phyloP scores from a whole-genome alignment of 2,329 filamentous ascomycete genomes.

The Xenoacremonium recifei region DNA sequence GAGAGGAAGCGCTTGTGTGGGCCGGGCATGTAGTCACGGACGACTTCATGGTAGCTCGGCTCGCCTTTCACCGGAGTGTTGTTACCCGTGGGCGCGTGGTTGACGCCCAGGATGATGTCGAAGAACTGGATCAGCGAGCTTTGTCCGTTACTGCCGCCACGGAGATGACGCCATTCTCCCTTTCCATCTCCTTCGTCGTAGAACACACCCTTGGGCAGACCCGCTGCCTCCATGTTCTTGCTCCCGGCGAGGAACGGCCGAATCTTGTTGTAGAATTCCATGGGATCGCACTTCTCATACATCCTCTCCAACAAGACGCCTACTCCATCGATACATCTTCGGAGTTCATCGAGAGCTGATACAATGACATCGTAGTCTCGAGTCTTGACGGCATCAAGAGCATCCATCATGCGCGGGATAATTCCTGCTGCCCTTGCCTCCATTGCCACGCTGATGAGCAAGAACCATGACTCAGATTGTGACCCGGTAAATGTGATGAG shows the following conservation, averaged over 20 bases:
- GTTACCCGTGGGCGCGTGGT: conserved; percentile 57
- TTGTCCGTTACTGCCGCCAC: conserved; percentile 93
- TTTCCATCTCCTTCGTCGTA: conserved; percentile 73
- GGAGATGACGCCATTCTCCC: conserved; percentile 70
- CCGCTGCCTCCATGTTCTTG: conserved; percentile 86
- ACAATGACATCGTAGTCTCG: conserved; percentile 61
- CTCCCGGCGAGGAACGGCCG: conserved; percentile 86
- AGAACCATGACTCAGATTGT: conserved; percentile 92
- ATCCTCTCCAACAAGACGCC: conserved; percentile 71
- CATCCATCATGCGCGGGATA: conserved; percentile 74
- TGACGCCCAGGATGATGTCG: conserved; percentile 80
- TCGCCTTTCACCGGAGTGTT: conserved; percentile 18
- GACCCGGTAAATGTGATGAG: conserved; percentile 86
- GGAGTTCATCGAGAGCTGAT: conserved; percentile 62
- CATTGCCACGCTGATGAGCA: conserved; percentile 84
- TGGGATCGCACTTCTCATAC: conserved; percentile 85
- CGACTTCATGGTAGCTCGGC: conserved; percentile 57
- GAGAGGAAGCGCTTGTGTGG: conserved; percentile 77
- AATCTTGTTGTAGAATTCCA: conserved; percentile 86
- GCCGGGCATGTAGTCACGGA: conserved; percentile 88
- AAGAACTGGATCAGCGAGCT: conserved; percentile 92
- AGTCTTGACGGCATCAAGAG: conserved; percentile 65
- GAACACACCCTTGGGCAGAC: conserved; percentile 77
- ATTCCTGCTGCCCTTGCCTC: conserved; percentile 76
- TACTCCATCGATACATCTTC: conserved; percentile 66